These are phyloP conservation scores for Saturnispora besseyi DNA, from an alignment of 805 yeast species.

Conservation along the genomic window DNA sequence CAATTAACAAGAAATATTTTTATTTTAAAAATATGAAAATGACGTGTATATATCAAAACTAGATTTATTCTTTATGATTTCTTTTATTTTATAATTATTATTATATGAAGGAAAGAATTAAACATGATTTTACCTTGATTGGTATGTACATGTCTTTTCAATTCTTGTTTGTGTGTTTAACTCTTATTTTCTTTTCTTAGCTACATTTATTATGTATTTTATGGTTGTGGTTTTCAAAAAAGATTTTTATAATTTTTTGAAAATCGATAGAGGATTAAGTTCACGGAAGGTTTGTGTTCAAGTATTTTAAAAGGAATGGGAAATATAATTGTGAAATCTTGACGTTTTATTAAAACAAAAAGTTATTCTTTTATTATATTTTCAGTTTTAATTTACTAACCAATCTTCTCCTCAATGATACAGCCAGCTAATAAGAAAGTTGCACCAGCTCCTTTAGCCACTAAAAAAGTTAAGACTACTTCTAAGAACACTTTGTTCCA, in stretches of 20 bases:
- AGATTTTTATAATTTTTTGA: not conserved
- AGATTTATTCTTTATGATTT: not conserved
- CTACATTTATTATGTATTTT: not conserved
- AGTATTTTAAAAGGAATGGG: constrained; percentile 1
- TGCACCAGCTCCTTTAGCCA: constrained; percentile 97
- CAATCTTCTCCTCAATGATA: constrained; percentile 27
- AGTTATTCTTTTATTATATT: not conserved
- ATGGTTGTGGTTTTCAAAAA: not conserved
- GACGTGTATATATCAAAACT: constrained; percentile 3
- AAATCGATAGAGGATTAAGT: constrained; percentile 19
- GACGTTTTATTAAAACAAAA: not conserved
- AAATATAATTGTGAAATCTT: not conserved
- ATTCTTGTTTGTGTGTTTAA: constrained; percentile 1
- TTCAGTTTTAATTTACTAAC: not conserved
- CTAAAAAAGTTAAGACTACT: constrained; percentile 48
- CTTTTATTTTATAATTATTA: not conserved
- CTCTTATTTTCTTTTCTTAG: constrained; percentile 4
- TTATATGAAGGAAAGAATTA: not conserved
- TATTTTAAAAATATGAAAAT: not conserved
- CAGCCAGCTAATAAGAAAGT: constrained; percentile 56
- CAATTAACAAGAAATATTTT: not conserved
- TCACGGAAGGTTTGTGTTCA: constrained; percentile 12
- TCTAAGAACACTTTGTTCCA: constrained; percentile 79
- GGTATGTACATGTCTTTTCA: constrained; percentile 9
- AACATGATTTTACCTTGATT: not conserved